These are phyloP conservation scores for Aspergillus clavatus DNA, from an alignment of 2,329 filamentous ascomycete species.

Conservation along the genomic window DNA sequence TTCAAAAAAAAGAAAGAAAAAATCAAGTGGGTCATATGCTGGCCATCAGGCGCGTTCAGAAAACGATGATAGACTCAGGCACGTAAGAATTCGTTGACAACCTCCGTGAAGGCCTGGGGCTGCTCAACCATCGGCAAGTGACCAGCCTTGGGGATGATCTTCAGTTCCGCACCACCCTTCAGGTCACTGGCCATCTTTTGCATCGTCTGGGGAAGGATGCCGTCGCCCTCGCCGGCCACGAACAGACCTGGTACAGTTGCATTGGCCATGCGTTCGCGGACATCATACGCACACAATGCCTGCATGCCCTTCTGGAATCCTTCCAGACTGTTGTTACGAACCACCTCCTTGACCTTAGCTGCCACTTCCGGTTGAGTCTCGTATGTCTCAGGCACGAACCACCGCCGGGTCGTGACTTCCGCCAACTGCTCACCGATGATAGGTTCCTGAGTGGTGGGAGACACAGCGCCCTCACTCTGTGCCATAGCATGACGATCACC, in stretches of 20 bases:
- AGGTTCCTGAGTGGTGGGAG: conserved; percentile 39
- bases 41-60: too few species aligned
- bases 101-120: conserved; percentile 61
- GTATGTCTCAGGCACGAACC: conserved; percentile 64
- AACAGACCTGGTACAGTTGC: conserved; percentile 51
- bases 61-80: conserved; percentile 5
- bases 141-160: conserved; percentile 64
- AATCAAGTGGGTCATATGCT: too few species aligned
- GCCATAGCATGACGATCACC: conserved; percentile 67
- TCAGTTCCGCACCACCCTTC: conserved; percentile 56
- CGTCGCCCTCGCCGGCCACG: conserved; percentile 69
- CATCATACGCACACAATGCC: conserved; percentile 50
- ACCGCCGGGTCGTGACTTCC: conserved; percentile 65
- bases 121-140: conserved; percentile 83
- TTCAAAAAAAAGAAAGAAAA: not conserved
- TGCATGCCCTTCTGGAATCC: conserved; percentile 81
- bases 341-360: conserved; percentile 61
- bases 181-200: conserved; percentile 61
- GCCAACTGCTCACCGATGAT: conserved; percentile 63
- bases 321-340: conserved; percentile 62
- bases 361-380: conserved; percentile 49
- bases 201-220: conserved; percentile 74
- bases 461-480: conserved; percentile 47
- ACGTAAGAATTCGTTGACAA: conserved; percentile 55
- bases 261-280: conserved; percentile 40